These are phyloP conservation scores for Vararia minispora DNA, from an alignment of 768 basidiomycete species.

Conservation along the genomic window DNA sequence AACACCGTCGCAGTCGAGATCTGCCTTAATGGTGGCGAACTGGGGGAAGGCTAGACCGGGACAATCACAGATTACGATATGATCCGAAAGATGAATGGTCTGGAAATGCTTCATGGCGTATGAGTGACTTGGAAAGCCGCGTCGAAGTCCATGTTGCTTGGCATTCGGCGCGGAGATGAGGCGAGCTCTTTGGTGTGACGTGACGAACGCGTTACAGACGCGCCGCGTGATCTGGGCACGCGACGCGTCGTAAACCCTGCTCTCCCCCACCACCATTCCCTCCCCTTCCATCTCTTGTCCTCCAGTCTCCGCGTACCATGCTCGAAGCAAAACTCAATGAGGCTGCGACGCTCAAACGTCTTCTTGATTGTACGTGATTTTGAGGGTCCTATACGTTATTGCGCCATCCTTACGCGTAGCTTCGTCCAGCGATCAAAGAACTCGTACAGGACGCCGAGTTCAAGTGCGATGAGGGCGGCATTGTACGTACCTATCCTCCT, in stretches of 20 bases:
- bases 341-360: constrained; percentile 83
- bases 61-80: constrained; percentile 89
- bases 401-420: not conserved
- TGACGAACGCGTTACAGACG: no score
- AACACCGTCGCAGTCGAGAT: constrained; percentile 92
- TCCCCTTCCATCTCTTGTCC: no score
- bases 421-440: constrained; percentile 82
- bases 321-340: constrained; percentile 86
- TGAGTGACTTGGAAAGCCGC: no score
- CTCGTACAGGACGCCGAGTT: constrained; percentile 97
- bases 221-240: no score
- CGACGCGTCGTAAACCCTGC: no score
- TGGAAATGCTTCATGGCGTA: constrained; percentile 99
- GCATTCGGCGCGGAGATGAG: no score
- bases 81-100: constrained; percentile 86
- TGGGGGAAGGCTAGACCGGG: constrained; percentile 98
- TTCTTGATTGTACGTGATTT: constrained; percentile 72
- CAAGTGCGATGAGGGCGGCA: constrained; percentile 91
- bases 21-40: constrained; percentile 93
- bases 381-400: not conserved
- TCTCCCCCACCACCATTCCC: not conserved
- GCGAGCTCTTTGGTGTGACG: no score
- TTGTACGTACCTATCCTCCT: constrained; percentile 34
- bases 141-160: no score
- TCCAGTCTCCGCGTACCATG: no score